Conservation (phyloP, 179 eudicot genomes). For the Heliamphora pulchella region DNA sequence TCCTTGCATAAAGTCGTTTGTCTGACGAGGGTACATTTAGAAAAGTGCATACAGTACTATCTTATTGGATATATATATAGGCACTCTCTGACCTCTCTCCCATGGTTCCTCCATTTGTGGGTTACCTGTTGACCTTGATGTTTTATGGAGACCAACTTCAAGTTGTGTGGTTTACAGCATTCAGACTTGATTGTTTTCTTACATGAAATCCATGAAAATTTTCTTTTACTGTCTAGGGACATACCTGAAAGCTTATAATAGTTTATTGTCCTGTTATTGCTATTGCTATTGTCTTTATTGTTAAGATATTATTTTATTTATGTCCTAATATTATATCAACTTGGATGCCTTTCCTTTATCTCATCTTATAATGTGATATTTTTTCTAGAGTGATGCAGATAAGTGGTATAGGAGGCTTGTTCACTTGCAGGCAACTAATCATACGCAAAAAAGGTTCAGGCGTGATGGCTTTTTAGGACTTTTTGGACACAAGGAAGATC, state of each 20-base stretch:
- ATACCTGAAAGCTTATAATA: background rate
- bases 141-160: background rate
- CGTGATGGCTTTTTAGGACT: constrained; percentile 39
- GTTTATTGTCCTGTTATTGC: background rate
- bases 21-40: background rate
- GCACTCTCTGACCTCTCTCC: background rate
- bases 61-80: background rate
- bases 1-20: background rate
- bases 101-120: background rate
- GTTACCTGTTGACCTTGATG: background rate
- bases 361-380: background rate
- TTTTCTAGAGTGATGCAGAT: constrained; percentile 45
- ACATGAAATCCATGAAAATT: background rate
- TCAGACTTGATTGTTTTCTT: background rate
- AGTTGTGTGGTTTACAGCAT: background rate
- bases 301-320: no score
- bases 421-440: constrained; percentile 34
- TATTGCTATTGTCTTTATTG: no score
- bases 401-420: constrained; percentile 40
- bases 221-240: background rate
- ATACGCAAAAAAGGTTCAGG: constrained; percentile 23
- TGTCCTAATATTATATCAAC: background rate
- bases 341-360: background rate
- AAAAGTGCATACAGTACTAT: background rate
- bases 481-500: constrained; percentile 42